Evolutionary conservation across 164 flowering plant genomes (phyloP), one percentile per base, ranked within the genome.

Genomic region (Echeveria elegans): DNA sequence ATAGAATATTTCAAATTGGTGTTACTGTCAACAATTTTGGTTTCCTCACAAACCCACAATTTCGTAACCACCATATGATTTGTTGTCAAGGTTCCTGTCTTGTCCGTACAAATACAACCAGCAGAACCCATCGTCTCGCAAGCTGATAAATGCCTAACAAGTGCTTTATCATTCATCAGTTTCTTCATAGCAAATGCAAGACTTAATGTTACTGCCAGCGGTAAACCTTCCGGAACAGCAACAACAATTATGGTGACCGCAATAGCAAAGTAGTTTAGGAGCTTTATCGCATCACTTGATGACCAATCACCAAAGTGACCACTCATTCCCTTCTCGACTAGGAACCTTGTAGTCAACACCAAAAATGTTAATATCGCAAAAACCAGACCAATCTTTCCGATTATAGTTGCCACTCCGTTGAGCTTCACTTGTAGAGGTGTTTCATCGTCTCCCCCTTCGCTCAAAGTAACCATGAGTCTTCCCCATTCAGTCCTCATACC

Each of bases 41-140:
- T 38, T 73, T 81, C 70, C 29, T 72, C 79, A 67, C 75, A 68
- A 3, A 81, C 63, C 82, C 82, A 81, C 36, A 81, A 36, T 67
- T 75, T 77, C 4, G 70, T 72, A 10, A 82, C 81, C 30, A 69
- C 79, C 82, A 83, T 79, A 72, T 73, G 79, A 72, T 88, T 88
- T 59, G 87, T 81, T 0, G 96, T 88, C 70, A 88, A 69, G 2
- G 89, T 86, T 8, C 95, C 91, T 0, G 91, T 86, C 66, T 88
- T 88, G 50, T 88, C 91, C 0, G 87, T 85, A 69, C 91, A 88
- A 60, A 88, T 86, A 71, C 85, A 75, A 53, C 67, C 82, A 26
- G 85, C 88, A n/a, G 96, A 89, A 31, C 92, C 96, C 96, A 89
- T 89, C 11, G 96, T 89, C 71, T 87, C 96, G 61, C 90, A 85